Conservation (phyloP, 768 basidiomycete species). For the Boletus eberwhitei region DNA sequence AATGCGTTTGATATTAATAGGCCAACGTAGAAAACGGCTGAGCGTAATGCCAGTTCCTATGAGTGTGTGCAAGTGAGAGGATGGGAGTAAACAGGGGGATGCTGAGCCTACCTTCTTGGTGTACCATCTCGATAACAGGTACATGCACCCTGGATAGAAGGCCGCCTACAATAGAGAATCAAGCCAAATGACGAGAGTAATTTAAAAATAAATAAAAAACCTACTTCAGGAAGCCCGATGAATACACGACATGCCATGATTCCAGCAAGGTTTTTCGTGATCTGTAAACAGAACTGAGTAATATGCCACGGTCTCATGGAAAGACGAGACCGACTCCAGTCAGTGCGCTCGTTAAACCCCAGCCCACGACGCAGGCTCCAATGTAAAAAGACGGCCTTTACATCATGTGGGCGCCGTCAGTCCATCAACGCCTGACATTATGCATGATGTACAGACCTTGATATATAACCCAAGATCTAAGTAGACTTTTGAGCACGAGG, state of each 20-base stretch:
- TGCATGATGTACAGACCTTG: conserved; percentile 36
- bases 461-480: conserved; percentile 54
- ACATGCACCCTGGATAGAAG: conserved; percentile 59
- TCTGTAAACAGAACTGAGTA: conserved; percentile 29
- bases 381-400: conserved; percentile 61
- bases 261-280: conserved; percentile 52
- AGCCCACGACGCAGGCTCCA: conserved; percentile 53
- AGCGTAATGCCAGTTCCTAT: conserved; percentile 64
- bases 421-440: neutral
- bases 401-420: neutral
- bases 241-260: conserved; percentile 57
- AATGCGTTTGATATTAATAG: conserved; percentile 65
- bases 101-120: conserved; percentile 35
- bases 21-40: conserved; percentile 58
- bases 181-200: neutral
- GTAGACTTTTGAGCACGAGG: neutral
- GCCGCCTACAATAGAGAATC: conserved; percentile 39
- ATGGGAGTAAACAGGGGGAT: neutral
- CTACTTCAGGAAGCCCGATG: conserved; percentile 59
- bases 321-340: conserved; percentile 46
- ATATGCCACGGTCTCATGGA: neutral
- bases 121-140: conserved; percentile 52
- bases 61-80: neutral
- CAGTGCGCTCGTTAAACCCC: conserved; percentile 61
- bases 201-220: neutral